Evolutionary conservation across 1,139 yeast genomes (phyloP), one percentile per base, ranked within the genome.

Genomic region (Saccharomycopsis crataegensis): DNA sequence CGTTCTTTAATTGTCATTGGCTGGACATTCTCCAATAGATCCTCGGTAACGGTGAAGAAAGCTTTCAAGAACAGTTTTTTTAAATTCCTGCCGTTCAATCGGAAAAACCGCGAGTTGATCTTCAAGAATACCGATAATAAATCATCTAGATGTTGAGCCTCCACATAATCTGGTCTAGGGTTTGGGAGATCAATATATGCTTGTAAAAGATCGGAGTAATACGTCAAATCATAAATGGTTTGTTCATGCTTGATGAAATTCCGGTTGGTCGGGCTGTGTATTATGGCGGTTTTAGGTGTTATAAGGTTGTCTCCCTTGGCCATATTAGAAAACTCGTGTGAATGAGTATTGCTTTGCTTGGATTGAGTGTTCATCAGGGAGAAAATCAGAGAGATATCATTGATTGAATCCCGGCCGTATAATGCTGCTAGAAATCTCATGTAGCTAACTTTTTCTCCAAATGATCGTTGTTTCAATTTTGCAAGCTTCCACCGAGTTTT

Each of bases 101-200:
- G n/a, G 31, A 42, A 42, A 42, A 22, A 16, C 31, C 16, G 12
- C 14, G 12, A 12, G 8, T 51, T 38, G 11, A 51, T 22, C 33
- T 50, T 52, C 55, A 55, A 40, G 28, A 49, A 46, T 7, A 47
- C 42, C 17, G 47, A 41, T 6, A 55, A 12, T 5, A 55, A 48
- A 43, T 55, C 48, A n/a, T 55, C 58, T 38, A 53, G 48, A 43
- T 55, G 58, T 9, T 32, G 38, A 12, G 48, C 16, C 40, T 49
- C 31, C 9, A 55, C 41, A 41, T 53, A 42, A 31, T 55, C 54
- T 8, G 52, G 47, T 48, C 54, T 33, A 31, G 58, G 58, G 16
- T 33, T 33, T 6, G 58, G 58, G 9, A 55, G 33, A 6, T 40
- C 43, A 12, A 48, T 17, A 36, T 55, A 55, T 32, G 46, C 44